Base-by-base conservation (phyloP, 2,329 filamentous ascomycete species). In the Microdochium paspali region DNA sequence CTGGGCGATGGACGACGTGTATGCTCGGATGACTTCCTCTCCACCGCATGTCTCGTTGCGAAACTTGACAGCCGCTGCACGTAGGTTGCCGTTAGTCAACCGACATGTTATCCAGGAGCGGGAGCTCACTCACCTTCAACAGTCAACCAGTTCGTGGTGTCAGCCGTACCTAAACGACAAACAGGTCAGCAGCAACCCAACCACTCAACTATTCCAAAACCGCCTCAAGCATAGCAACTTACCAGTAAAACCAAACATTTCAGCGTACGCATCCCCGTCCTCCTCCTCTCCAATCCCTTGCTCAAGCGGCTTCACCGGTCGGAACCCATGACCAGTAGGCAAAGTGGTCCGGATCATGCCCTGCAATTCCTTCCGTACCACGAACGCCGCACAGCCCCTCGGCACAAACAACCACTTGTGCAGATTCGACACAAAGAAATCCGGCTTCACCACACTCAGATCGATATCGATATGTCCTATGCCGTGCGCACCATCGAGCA, bases 391-490 rank as follows among this genome's bases (percentile, higher is more conserved):
- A 55, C 76, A 80, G 46, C 76, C 79, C 44, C 84, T 74, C 4
- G 84, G 84, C 18, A 76, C 74, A 54, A 75, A 80, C 7, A 87
- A 71, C 84, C 83, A 87, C 54, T 85, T 85, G 61, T 85, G 79
- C 52, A 76, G 75, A 56, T 87, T 87, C 45, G 70, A 77, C 13
- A 84, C 73, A 54, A 84, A 78, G 65, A 86, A 87, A 59, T 87
- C 83, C 0, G 81, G 74, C 31, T 78, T 66, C 18, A 86, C 61
- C n/a, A 56, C 54, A 0, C 55, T 56, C 24, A 87, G 62, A 58
- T 85, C 72, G 4, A 87, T 58, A 2, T 74, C 68, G 10, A 86
- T 69, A 45, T 84, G 79, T 0, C 84, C 84, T 20, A 85, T 66
- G 0, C 76, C 76, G 60, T 87, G 84, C 0, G 83, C 84, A 1